A percentile compares a stretch with the other conserved stretches of the same genome.
These are phyloP conservation scores for Trichoderma koningiopsis DNA, from an alignment of 2,329 filamentous ascomycete genomes.

Conservation along the genomic window DNA sequence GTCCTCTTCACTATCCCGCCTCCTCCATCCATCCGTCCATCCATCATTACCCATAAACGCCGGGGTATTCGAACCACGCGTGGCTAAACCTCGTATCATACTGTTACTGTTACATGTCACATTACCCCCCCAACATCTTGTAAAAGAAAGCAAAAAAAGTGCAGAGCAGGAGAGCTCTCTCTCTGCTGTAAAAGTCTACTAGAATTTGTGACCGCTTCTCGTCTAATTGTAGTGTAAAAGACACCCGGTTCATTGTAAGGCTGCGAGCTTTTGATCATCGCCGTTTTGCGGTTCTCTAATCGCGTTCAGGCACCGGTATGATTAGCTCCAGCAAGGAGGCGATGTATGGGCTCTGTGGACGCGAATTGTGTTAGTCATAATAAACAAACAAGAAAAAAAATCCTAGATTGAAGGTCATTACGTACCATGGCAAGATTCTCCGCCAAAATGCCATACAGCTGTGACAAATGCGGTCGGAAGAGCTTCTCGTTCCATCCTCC, in stretches of 20 bases:
- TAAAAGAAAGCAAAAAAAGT: background rate
- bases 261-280: background rate
- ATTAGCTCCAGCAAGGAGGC: slow-evolving; percentile 46
- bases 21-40: background rate
- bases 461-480: slow-evolving; percentile 66
- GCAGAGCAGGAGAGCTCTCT: background rate
- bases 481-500: slow-evolving; percentile 67
- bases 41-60: slow-evolving; percentile 26
- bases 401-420: slow-evolving; percentile 19
- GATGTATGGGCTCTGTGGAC: slow-evolving; percentile 44
- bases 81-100: slow-evolving; percentile 19
- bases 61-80: slow-evolving; percentile 25
- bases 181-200: background rate
- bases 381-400: background rate
- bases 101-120: slow-evolving; percentile 17
- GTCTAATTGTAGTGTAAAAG: background rate
- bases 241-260: background rate
- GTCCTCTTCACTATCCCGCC: background rate
- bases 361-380: background rate
- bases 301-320: slow-evolving; percentile 33
- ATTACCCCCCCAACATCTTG: background rate
- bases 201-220: background rate
- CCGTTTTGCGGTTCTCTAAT: slow-evolving; percentile 16
- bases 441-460: slow-evolving; percentile 69
- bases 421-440: slow-evolving; percentile 66